Percentiles rank a stretch among this genome's conserved stretches.
Conservation (phyloP, 2,329 filamentous ascomycete genomes). For the Macrophomina tecta region DNA sequence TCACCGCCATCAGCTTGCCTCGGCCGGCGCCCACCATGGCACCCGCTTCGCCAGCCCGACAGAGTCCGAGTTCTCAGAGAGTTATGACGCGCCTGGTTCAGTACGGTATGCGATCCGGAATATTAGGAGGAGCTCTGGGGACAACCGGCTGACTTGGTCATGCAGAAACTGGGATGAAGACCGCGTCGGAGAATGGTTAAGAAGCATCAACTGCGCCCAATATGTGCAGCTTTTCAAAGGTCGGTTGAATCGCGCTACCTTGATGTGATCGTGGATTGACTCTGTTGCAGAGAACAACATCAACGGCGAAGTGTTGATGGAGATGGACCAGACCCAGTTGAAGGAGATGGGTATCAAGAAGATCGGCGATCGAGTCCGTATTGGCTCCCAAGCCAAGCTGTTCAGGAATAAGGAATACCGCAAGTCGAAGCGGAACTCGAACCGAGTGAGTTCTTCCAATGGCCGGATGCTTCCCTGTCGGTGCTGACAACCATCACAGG, state of each 20-base stretch:
- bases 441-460: slow-evolving; percentile 68
- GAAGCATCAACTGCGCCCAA: slow-evolving; percentile 89
- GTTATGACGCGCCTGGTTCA: slow-evolving; percentile 71
- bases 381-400: slow-evolving; percentile 61
- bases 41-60: slow-evolving; percentile 77
- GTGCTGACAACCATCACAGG: slow-evolving; percentile 56
- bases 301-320: slow-evolving; percentile 93
- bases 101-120: slow-evolving; percentile 43
- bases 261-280: slow-evolving; percentile 32
- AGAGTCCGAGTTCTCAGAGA: slow-evolving; percentile 89
- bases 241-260: slow-evolving; percentile 37
- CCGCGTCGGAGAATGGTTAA: slow-evolving; percentile 87
- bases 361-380: slow-evolving; percentile 91
- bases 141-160: slow-evolving; percentile 32
- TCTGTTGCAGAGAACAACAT: slow-evolving; percentile 76
- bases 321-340: slow-evolving; percentile 94
- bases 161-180: slow-evolving; percentile 83
- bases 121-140: neutral
- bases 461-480: slow-evolving; percentile 28
- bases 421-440: slow-evolving; percentile 67
- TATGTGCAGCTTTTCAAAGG: slow-evolving; percentile 88
- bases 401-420: slow-evolving; percentile 57
- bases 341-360: slow-evolving; percentile 99
- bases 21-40: slow-evolving; percentile 51
- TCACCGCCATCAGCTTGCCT: slow-evolving; percentile 44